Evolutionary conservation across 1,284 basidiomycete species (phyloP), one percentile per base, ranked within the genome.

Genomic region (Ceratobasidium sp.): DNA sequence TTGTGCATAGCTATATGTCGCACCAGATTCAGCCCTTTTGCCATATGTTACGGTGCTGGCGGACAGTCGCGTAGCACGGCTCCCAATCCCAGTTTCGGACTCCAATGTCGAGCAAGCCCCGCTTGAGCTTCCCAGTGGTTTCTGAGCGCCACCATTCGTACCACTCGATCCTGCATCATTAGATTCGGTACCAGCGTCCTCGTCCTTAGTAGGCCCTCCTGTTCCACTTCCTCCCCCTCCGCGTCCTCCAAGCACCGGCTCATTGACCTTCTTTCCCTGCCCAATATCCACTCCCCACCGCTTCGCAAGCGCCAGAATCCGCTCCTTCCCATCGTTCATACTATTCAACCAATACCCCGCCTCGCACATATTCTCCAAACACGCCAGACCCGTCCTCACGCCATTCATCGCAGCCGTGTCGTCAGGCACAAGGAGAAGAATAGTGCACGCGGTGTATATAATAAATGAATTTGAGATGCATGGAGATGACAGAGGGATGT

Each of bases 381-480:
- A 57, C 8, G 46, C 57, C 7, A 71, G 9, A 21, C 55, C 44
- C 13, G 55, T 59, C 43, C 67, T 46, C 0, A 71, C 55, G 1
- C 67, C 57, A 23, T 59, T 55, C 67, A 71, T 71, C 9, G 67
- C 67, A 9, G 67, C 55, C 21, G 30, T n/a, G 26, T 71, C 67
- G 11, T 71, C 67, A 7, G 67, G 67, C 11, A 43, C 55, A 26
- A 71, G 67, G 28, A 71, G 35, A 11, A 71, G 35, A 9, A 71
- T 61, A 2, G 67, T 71, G 35, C 44, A 58, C 50, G 67, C 67
- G 67, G 41, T 71, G 35, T 71, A 71, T 13, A 71, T 30, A n/a
- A 52, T 46, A 41, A 59, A 71, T 23, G 67, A 55, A 3, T 59
- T 23, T 16, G 67, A 59, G 5, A 71, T 55, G 32, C 67, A 71